Base-by-base conservation (phyloP, 2,329 filamentous ascomycete genomes). In the Trichoderma hamatum region DNA sequence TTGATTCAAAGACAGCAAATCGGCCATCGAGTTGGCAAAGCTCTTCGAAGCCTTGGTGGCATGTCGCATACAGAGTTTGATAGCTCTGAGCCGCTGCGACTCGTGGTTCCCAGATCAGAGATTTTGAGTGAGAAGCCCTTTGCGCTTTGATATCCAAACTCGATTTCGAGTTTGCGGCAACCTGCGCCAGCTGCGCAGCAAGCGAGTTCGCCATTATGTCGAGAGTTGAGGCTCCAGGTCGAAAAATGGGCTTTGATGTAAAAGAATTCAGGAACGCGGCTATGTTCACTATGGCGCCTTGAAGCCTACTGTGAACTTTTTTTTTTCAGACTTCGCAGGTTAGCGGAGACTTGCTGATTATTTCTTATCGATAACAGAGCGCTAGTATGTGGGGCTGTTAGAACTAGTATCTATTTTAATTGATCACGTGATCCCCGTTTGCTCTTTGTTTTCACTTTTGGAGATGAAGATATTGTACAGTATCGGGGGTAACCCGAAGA, bases 141-240 rank as follows among this genome's bases (percentile, higher is more conserved):
- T 97, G 94, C 76, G 94, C 93, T 82, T 96, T 97, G 75, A 97
- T 86, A 78, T 98, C 93, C 76, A 98, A 88, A 74, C 95, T 91
- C 78, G 94, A 91, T 75, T 94, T 97, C 75, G 93, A 97, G 77
- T 92, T 92, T 73, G 92, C 90, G 74, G 94, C 93, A 78, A 99
- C 94, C 78, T 93, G 90, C 84, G 94, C 93, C 84, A 99, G 85
- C 87, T 99, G 96, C 83, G 93, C 90, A 82, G 95, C 92, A 74
- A 99, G 91, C 78, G 93, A 90, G 71, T 94, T 93, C 75, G 90
- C 86, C 93, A 96, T 97, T 72, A 71, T 75, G 70, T 71, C 69
- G 70, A 72, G 60, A 70, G 71, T 72, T 74, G 71, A 71, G 71
- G 75, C 34, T 60, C 61, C 67, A 69, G 69, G 56, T 61, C 56